phyloP scores from a whole-genome alignment of 495 filamentous ascomycete species.

The Cairneyella variabilis region DNA sequence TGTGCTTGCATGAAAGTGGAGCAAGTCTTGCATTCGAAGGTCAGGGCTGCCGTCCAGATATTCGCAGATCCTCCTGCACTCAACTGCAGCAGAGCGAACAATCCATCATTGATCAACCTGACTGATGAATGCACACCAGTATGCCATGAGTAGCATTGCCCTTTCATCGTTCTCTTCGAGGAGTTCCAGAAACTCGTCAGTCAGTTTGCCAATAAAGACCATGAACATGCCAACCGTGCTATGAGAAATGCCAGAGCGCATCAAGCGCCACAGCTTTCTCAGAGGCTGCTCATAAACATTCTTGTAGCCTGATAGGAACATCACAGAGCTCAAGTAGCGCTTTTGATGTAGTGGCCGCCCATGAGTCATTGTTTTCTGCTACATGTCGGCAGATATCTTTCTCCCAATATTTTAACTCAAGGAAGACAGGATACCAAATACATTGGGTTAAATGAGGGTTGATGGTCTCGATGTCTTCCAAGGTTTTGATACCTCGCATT shows the following conservation, averaged over 20 bases:
- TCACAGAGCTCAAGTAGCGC: background rate
- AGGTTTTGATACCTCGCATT: background rate
- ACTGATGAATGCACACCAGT: constrained; percentile 1
- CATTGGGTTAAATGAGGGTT: background rate
- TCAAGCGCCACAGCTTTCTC: background rate
- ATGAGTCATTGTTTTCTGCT: background rate
- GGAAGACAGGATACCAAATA: background rate
- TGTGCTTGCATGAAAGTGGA: background rate
- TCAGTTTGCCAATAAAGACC: background rate
- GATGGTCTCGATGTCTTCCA: background rate
- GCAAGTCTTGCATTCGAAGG: background rate
- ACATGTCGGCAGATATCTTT: background rate
- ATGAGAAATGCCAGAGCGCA: background rate
- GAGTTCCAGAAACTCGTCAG: background rate
- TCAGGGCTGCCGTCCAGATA: background rate
- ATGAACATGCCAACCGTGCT: constrained; percentile 1
- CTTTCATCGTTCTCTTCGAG: background rate
- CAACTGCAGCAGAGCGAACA: background rate
- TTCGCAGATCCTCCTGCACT: background rate
- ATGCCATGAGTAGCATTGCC: background rate
- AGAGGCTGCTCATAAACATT: background rate
- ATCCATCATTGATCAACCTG: constrained; percentile 5
- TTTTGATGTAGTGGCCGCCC: background rate
- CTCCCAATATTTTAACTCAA: background rate
- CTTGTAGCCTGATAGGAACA: background rate